Evolutionary conservation across 305 asterid species (phyloP).

Genomic region (Caryopteris hybrid): DNA sequence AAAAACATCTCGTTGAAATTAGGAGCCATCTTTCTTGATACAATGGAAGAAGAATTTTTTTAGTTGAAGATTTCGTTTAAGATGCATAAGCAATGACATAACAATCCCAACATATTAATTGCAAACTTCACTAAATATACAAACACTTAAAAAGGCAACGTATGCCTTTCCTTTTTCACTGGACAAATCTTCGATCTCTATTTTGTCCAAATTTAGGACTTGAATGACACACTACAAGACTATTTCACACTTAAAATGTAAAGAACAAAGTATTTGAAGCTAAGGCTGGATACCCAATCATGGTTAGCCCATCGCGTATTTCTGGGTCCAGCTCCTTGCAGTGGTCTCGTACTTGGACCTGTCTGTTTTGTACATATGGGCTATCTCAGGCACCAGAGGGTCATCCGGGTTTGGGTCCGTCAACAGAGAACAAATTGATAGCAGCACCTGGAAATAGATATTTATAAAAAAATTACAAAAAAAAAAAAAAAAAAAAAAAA

Average conservation of each 20-base stretch:
- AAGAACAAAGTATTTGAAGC: conserved; percentile 3
- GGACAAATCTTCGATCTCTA: conserved; percentile 15
- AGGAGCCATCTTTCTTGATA: too few relatives aligned
- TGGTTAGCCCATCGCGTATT: conserved; percentile 69
- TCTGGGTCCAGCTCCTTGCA: conserved; percentile 97
- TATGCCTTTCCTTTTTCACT: conserved; percentile 18
- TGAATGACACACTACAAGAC: conserved; percentile 23
- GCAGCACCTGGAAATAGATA: conserved; percentile 46
- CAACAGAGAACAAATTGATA: conserved; percentile 84
- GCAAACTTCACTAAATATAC: conserved; percentile 13
- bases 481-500: too few relatives aligned
- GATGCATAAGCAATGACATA: neutral
- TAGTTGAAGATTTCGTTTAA: too few relatives aligned
- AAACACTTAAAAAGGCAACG: neutral
- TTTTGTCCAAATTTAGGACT: conserved; percentile 25
- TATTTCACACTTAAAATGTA: conserved; percentile 24
- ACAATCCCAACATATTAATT: neutral
- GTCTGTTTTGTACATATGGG: conserved; percentile 93
- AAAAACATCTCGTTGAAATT: too few relatives aligned
- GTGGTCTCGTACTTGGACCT: conserved; percentile 76
- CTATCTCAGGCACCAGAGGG: conserved; percentile 92
- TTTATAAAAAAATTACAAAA: too few relatives aligned
- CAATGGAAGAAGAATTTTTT: too few relatives aligned
- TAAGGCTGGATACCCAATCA: conserved; percentile 15
- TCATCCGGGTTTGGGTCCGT: conserved; percentile 92